These are phyloP conservation scores for Candida glaebosa DNA, from an alignment of 805 yeast genomes.

Conservation along the genomic window DNA sequence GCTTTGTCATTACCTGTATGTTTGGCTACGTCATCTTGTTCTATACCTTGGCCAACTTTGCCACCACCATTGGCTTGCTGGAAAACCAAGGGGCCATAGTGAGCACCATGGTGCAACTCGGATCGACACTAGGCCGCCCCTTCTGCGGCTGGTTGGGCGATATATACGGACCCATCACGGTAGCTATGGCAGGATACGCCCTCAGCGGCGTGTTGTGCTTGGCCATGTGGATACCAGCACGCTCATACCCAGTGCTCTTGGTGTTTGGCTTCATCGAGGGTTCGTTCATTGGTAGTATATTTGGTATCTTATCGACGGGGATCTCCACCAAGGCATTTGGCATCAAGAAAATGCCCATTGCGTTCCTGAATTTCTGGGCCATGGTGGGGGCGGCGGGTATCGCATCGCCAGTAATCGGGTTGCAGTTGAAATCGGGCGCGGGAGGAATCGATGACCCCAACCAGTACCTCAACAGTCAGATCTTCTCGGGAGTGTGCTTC, in stretches of 20 bases:
- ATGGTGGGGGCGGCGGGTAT: constrained; percentile 48
- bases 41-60: constrained; percentile 56
- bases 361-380: constrained; percentile 52
- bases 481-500: constrained; percentile 56
- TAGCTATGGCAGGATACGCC: constrained; percentile 23
- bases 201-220: constrained; percentile 25
- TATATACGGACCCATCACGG: constrained; percentile 47
- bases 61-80: constrained; percentile 54
- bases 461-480: constrained; percentile 51
- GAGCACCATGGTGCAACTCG: constrained; percentile 56
- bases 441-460: constrained; percentile 31
- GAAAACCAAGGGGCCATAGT: constrained; percentile 53
- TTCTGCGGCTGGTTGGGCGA: constrained; percentile 48
- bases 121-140: constrained; percentile 55
- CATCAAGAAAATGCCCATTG: constrained; percentile 45
- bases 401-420: constrained; percentile 61
- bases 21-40: constrained; percentile 60
- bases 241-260: constrained; percentile 52
- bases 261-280: constrained; percentile 52
- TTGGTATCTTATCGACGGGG: constrained; percentile 52
- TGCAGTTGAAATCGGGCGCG: constrained; percentile 40
- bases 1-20: constrained; percentile 44
- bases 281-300: constrained; percentile 56
- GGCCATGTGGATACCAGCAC: constrained; percentile 45
- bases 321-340: constrained; percentile 52